A percentile compares a stretch with the other conserved stretches of the same genome.
phyloP scores from a whole-genome alignment of 352 stramenopile species.

The Pythium rhizo-oryzae region DNA sequence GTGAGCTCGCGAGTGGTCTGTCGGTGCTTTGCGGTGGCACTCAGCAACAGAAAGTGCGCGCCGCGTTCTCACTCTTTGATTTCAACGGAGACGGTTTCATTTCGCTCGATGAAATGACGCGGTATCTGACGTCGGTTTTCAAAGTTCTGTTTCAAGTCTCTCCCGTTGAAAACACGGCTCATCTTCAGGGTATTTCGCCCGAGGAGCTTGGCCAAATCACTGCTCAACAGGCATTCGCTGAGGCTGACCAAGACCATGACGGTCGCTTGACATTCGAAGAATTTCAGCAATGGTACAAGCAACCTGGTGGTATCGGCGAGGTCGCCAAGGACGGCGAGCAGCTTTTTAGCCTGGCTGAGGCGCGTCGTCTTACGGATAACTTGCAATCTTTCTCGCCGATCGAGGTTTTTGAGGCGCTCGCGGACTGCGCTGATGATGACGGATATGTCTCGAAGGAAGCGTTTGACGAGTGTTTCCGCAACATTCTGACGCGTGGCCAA shows the following conservation, averaged over 20 bases:
- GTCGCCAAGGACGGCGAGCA: constrained; percentile 81
- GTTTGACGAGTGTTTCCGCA: constrained; percentile 82
- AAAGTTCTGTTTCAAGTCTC: constrained; percentile 80
- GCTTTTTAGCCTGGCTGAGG: constrained; percentile 74
- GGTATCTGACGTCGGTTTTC: constrained; percentile 88
- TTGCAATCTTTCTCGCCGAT: constrained; percentile 71
- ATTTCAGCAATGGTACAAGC: constrained; percentile 87
- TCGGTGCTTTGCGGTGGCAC: constrained; percentile 85
- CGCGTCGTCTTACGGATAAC: constrained; percentile 68
- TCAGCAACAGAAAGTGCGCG: constrained; percentile 85
- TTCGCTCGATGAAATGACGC: constrained; percentile 85
- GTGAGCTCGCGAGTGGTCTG: constrained; percentile 78
- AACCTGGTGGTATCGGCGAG: constrained; percentile 68
- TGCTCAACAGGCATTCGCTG: constrained; percentile 73
- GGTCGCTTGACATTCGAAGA: constrained; percentile 81
- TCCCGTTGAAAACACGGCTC: constrained; percentile 26
- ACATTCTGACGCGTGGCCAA: constrained; percentile 60
- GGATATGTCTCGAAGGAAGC: constrained; percentile 69
- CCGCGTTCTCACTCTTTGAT: constrained; percentile 87
- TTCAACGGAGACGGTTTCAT: constrained; percentile 91
- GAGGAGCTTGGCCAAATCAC: constrained; percentile 84
- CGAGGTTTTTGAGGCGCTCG: constrained; percentile 79
- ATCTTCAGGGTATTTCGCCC: constrained; percentile 60
- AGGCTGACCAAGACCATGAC: constrained; percentile 72
- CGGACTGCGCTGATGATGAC: constrained; percentile 68